Base-by-base conservation (phyloP, 2,329 filamentous ascomycete genomes). In the Colletotrichum lindemuthianum region DNA sequence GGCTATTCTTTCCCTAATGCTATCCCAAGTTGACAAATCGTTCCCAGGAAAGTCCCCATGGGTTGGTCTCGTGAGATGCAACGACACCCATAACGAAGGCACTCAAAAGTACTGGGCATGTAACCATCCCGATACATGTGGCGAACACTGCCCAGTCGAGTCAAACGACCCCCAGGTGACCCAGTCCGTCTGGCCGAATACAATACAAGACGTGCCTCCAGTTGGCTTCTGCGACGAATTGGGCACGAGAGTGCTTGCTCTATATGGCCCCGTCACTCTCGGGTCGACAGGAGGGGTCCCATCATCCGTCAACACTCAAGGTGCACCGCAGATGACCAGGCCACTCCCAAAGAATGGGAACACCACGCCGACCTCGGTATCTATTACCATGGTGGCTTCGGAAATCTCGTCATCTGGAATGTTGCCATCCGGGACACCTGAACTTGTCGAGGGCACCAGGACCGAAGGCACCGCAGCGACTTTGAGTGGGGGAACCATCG, bases 11-110 rank as follows among this genome's bases (percentile, higher is more conserved):
- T 36, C 2, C 4, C 3, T 10, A 11, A 8, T 2, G 16, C 37
- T 15, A 34, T n/a, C 1, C 12, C 8, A 7, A 24, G 10, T 24
- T 54, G 24, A 60, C 33, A 11, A 4, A 11, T 10, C 6, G 1
- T 15, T 6, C 8, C n/a, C 9, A 63, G 64, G 51, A n/a, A 66
- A 65, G n/a, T 66, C 64, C 11, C 60, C 64, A 4, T 66, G 64
- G 64, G 10, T 66, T 6, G 64, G 64, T 9, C 59, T 66, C 3
- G 59, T 66, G 15, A 47, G 12, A n/a, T 66, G 64, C 32, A 16
- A 60, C 45, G 40, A 53, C 39, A 49, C 45, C 36, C 15, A 50
- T 10, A 65, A 65, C 34, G 57, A 61, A 24, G 61, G 61, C n/a
- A 10, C 41, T 11, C 44, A 60, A 2, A 65, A 61, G 8, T 65